Evolutionary conservation across 495 filamentous ascomycete genomes (phyloP).

Genomic region (Aspergillus funiculosus): DNA sequence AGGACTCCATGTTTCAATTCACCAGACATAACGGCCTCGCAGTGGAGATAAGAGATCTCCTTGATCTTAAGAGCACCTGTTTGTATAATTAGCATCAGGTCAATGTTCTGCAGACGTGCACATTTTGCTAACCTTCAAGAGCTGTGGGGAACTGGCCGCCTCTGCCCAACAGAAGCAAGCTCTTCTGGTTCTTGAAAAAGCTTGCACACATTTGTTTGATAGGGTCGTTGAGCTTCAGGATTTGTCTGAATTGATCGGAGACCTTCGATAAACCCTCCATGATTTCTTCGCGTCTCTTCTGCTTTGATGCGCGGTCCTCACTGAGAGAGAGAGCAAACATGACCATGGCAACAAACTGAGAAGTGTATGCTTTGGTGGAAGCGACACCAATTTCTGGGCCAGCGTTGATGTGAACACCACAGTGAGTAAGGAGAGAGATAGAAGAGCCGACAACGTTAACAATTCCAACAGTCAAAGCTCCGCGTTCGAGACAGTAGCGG

Average conservation of each 20-base stretch:
- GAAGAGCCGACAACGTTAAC: constrained; percentile 98
- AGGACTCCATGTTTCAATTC: constrained; percentile 98
- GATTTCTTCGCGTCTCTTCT: constrained; percentile 88
- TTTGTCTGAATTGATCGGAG: constrained; percentile 85
- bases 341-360: constrained; percentile 97
- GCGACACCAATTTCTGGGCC: constrained; percentile 98
- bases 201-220: constrained; percentile 90
- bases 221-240: constrained; percentile 80
- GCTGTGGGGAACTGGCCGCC: constrained; percentile 96
- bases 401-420: constrained; percentile 98
- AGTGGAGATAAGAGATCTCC: constrained; percentile 99
- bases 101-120: neutral
- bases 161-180: constrained; percentile 82
- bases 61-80: constrained; percentile 92
- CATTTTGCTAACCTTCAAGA: constrained; percentile 64
- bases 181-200: constrained; percentile 95
- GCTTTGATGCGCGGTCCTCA: constrained; percentile 93
- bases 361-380: constrained; percentile 98
- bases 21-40: constrained; percentile 99
- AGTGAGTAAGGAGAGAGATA: constrained; percentile 97
- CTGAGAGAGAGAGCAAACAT: constrained; percentile 97
- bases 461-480: constrained; percentile 92
- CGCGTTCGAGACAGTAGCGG: constrained; percentile 93
- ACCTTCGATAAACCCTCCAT: constrained; percentile 86
- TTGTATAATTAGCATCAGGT: constrained; percentile 13